Evolutionary conservation across 352 stramenopile genomes (phyloP).

Genomic region (Phytophthora macrochlamydospora): DNA sequence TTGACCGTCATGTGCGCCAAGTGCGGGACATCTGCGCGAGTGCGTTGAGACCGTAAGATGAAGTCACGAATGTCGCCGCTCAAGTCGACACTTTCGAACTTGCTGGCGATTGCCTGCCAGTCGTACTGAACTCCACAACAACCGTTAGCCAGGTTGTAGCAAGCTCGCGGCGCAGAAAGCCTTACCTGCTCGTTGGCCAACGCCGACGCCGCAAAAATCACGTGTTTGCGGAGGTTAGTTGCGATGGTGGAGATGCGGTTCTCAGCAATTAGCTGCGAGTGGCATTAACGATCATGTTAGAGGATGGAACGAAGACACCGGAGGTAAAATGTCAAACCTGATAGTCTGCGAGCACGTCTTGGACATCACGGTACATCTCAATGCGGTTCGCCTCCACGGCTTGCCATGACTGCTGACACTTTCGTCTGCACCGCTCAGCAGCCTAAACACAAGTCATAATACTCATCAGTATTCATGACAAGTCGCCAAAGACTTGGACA

Average conservation of each 20-base stretch:
- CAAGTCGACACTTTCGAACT: constrained; percentile 75
- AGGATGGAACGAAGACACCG: neutral
- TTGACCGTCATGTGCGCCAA: constrained; percentile 63
- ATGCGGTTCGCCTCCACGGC: constrained; percentile 65
- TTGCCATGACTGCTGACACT: constrained; percentile 69
- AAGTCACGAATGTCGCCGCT: constrained; percentile 75
- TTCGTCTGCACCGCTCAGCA: constrained; percentile 62
- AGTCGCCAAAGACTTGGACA: too few relatives aligned
- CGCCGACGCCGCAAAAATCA: constrained; percentile 82
- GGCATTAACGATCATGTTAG: neutral
- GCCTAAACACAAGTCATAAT: constrained; percentile 24
- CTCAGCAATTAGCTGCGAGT: constrained; percentile 76
- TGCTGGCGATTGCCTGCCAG: constrained; percentile 79
- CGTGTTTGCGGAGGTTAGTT: constrained; percentile 81
- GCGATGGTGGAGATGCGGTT: constrained; percentile 71
- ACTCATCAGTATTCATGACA: too few relatives aligned
- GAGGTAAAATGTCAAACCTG: constrained; percentile 45
- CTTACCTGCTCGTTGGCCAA: constrained; percentile 83
- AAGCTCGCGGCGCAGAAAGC: neutral
- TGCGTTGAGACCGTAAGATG: constrained; percentile 48
- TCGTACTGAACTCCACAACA: constrained; percentile 62
- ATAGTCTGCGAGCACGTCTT: constrained; percentile 80
- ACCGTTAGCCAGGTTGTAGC: neutral
- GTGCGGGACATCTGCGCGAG: constrained; percentile 11
- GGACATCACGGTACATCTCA: constrained; percentile 69